phyloP scores from a whole-genome alignment of 257 asterid genomes.

The Salvia rosmarinus region DNA sequence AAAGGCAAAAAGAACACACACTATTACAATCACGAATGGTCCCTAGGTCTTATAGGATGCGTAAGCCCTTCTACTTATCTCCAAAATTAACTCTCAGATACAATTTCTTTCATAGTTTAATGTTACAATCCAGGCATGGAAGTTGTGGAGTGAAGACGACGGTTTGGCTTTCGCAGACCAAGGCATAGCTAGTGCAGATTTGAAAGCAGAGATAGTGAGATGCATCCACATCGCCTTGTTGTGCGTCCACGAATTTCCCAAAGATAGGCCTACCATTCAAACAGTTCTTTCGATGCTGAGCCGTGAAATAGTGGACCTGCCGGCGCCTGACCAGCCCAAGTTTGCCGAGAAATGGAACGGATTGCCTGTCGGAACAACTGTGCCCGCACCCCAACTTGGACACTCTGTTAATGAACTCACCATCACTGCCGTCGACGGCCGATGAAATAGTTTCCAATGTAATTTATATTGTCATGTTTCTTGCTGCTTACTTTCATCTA shows the following conservation, averaged over 20 bases:
- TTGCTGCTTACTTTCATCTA: no score
- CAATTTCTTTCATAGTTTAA: background rate
- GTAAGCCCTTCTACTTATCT: conserved; percentile 42
- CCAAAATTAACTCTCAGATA: background rate
- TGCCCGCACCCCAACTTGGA: conserved; percentile 30
- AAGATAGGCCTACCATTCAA: conserved; percentile 55
- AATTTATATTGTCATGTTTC: no score
- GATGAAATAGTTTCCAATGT: conserved; percentile 22
- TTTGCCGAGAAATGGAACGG: conserved; percentile 58
- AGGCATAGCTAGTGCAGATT: conserved; percentile 28
- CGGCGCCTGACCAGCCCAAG: conserved; percentile 48
- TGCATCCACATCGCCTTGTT: conserved; percentile 62
- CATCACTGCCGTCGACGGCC: conserved; percentile 44
- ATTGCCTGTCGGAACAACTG: conserved; percentile 28
- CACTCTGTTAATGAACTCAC: conserved; percentile 46
- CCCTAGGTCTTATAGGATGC: conserved; percentile 56
- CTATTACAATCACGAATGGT: conserved; percentile 52
- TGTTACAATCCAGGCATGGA: conserved; percentile 56
- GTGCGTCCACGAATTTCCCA: conserved; percentile 58
- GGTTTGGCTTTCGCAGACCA: conserved; percentile 49
- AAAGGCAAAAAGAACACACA: conserved; percentile 61
- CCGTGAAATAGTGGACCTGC: conserved; percentile 48
- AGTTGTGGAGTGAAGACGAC: conserved; percentile 54
- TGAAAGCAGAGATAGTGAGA: conserved; percentile 38
- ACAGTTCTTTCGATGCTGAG: conserved; percentile 50